Conservation (phyloP, 352 stramenopile species). For the Phytophthora ohioensis region DNA sequence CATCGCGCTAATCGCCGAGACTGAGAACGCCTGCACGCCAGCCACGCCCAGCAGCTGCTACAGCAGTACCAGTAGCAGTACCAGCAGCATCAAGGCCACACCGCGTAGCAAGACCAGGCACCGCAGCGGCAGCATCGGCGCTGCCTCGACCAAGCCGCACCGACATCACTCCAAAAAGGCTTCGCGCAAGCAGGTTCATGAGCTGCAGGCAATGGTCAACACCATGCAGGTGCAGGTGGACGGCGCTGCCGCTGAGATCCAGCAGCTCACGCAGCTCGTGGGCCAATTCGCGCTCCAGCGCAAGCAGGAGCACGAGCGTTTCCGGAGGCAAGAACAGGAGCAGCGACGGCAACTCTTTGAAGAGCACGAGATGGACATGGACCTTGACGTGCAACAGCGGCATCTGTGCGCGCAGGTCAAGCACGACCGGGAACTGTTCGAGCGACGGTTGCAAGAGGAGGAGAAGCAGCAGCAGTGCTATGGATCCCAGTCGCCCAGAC, state of each 20-base stretch:
- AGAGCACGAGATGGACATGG: constrained; percentile 34
- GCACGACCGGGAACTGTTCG: constrained; percentile 27
- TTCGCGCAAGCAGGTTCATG: constrained; percentile 42
- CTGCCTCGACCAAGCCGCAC: constrained; percentile 20
- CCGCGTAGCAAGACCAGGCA: constrained; percentile 9
- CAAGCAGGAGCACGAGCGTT: constrained; percentile 15
- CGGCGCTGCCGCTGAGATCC: constrained; percentile 34
- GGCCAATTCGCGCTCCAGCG: constrained; percentile 31
- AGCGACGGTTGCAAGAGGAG: constrained; percentile 3
- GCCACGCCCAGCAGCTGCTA: background rate
- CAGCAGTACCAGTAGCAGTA: background rate
- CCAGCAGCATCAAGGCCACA: constrained; percentile 1
- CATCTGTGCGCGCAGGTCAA: constrained; percentile 27
- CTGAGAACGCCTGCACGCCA: background rate
- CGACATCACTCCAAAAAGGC: constrained; percentile 36
- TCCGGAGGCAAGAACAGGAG: constrained; percentile 16
- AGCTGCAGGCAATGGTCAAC: constrained; percentile 42
- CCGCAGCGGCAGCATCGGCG: background rate
- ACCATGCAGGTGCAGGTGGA: constrained; percentile 42
- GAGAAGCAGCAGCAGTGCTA: constrained; percentile 19
- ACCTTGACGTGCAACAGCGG: constrained; percentile 24
- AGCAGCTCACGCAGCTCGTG: constrained; percentile 43
- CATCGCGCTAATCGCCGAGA: constrained; percentile 22
- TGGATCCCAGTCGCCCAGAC: background rate
- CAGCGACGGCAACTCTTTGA: constrained; percentile 12